Conservation (phyloP, 1,139 yeast genomes). For the Yamadazyma sp. region DNA sequence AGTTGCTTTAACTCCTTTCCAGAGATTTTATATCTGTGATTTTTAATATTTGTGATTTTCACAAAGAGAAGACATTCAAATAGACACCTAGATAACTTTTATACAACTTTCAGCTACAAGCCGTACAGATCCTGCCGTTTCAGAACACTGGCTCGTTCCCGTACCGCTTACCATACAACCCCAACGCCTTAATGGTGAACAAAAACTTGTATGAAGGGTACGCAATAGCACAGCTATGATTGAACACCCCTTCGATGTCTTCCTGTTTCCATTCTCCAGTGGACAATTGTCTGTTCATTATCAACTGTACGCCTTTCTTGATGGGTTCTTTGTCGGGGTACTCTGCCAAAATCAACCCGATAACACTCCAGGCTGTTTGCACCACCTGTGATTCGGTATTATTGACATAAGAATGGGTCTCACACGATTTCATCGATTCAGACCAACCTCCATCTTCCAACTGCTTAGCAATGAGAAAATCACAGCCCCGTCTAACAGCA, state of each 20-base stretch:
- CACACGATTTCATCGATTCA: constrained; percentile 82
- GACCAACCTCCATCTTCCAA: constrained; percentile 96
- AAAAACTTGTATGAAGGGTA: constrained; percentile 91
- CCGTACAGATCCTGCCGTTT: not conserved
- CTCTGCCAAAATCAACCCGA: constrained; percentile 76
- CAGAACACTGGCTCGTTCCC: constrained; percentile 6
- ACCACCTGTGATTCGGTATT: constrained; percentile 66
- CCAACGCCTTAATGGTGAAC: constrained; percentile 91
- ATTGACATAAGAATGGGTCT: constrained; percentile 73
- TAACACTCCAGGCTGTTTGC: constrained; percentile 91
- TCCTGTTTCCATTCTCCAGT: constrained; percentile 89
- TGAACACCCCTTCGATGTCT: constrained; percentile 92
- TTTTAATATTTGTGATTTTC: not conserved
- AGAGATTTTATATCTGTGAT: not conserved
- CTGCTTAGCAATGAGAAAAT: constrained; percentile 75
- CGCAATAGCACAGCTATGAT: constrained; percentile 88
- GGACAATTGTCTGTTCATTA: constrained; percentile 65
- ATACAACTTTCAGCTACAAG: no score
- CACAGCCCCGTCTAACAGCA: constrained; percentile 74
- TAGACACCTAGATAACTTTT: no score
- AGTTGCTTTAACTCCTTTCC: not conserved
- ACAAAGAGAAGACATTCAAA: no score
- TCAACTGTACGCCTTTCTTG: constrained; percentile 58
- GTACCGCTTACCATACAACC: constrained; percentile 56
- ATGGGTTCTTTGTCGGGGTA: constrained; percentile 73